Evolutionary conservation across 192 early-diverging fungal species (phyloP), one percentile per base, ranked within the genome.

Genomic region (Backusella tarrabulga): DNA sequence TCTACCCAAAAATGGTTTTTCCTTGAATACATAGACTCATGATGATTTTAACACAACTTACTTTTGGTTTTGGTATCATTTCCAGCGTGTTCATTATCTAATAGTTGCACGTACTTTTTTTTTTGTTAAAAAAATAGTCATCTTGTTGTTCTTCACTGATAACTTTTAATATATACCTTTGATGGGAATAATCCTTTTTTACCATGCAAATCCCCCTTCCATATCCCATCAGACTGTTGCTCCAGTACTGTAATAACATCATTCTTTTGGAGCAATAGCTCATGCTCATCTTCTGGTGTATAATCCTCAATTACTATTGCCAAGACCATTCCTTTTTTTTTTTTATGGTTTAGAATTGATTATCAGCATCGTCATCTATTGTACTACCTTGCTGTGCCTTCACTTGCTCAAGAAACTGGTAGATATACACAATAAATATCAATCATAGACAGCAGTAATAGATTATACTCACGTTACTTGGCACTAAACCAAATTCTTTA

Each of bases 281-380:
- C 91, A 46, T 88, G 88, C 6, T 83, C 71, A 26, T 86, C 87
- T 68, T 78, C 67, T 29, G 92, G 89, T 56, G 89, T 88, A 77
- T 93, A 94, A 83, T 94, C 93, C 68, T 90, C 83, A 15, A 88
- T 78, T 11, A 94, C 87, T 70, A 85, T 85, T 67, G 93, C 93
- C 35, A 91, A 71, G 26, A 75, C 52, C 4, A 67, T 38, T 32
- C 40, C 29, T 74, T n/a, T 32, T 69, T 63, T 63, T 52, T 11
- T 73, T 12, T 9, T 63, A 63, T 9, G 14, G 56, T 29, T 63
- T 29, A 14, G 21, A 14, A 63, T 23, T 12, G 56, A 12, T 21
- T 29, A 63, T 23, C 23, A 11, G 1, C 23, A 29, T 23, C 21
- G 6, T 29, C 19, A 63, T 29, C 19, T 63, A 23, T 15, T 50